Base-by-base conservation (phyloP, 169 alveolate species). In the Plasmodium berghei region DNA sequence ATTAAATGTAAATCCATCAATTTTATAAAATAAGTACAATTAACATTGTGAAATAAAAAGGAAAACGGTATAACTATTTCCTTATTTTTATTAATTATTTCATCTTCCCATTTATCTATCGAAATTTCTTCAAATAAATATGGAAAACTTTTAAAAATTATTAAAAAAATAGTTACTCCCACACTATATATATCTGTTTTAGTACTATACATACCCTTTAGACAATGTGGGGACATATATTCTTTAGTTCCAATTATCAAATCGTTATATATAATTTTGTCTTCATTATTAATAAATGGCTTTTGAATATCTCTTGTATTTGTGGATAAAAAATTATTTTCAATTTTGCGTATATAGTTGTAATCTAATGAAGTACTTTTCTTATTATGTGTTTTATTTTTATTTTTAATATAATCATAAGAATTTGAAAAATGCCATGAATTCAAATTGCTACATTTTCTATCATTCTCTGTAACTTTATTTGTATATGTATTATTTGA, bases 241-340 rank as follows among this genome's bases (percentile, higher is more conserved):
- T 80, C 90, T 56, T 80, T 80, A 22, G 90, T 80, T 48, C 90
- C 90, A 16, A 80, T 67, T 9, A 80, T 80, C 52, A 80, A 59
- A 67, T 80, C 90, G 48, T 67, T 80, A 28, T 67, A 67, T 40
- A 67, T 55, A 18, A 80, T 34, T 56, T 56, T 80, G 5, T 80
- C 90, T 12, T 71, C 90, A 14, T 80, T 72, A 61, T 66, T 66
- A 28, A 80, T 80, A 71, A 52, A 80, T 28, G 90, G 54, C 22
- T 80, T 80, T 40, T 80, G 46, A 16, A 72, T 80, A 72, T 80
- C 66, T 54, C 63, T 73, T 34, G 90, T 80, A 40, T 62, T 67
- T 9, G 73, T 49, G 40, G 67, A 80, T n/a, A 73, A 26, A 24
- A 67, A 55, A 9, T 61, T 49, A 16, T 69, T 56, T 16, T 69